These are phyloP conservation scores for Xanthoconium separans DNA, from an alignment of 1,284 basidiomycete genomes.

Conservation along the genomic window DNA sequence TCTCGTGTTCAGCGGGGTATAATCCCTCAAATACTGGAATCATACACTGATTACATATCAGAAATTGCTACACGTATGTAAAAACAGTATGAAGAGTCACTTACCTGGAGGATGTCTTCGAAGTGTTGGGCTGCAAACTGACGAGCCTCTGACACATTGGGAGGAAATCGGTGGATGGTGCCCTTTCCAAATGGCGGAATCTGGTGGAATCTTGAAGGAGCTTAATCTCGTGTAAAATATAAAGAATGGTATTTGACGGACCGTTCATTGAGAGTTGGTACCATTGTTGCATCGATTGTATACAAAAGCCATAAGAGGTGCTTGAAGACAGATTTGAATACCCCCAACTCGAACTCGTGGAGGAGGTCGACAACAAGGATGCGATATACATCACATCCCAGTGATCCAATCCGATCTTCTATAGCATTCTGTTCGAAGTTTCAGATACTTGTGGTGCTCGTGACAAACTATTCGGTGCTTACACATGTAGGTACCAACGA, in stretches of 20 bases:
- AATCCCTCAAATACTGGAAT: slow-evolving; percentile 29
- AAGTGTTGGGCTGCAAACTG: slow-evolving; percentile 5
- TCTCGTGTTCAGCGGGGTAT: slow-evolving; percentile 19
- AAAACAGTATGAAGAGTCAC: neutral
- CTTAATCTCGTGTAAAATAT: too few relatives aligned
- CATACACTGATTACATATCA: slow-evolving; percentile 12
- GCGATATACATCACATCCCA: slow-evolving; percentile 29
- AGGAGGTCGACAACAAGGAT: slow-evolving; percentile 26
- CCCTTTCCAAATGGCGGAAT: slow-evolving; percentile 1
- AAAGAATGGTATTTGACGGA: neutral
- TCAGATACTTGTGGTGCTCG: too few relatives aligned
- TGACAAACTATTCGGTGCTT: neutral
- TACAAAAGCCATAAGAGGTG: slow-evolving; percentile 8
- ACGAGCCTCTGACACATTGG: neutral
- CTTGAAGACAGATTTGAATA: slow-evolving; percentile 8
- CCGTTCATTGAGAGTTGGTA: slow-evolving; percentile 5
- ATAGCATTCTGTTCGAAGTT: slow-evolving; percentile 32
- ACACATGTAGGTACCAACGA: neutral
- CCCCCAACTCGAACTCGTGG: slow-evolving; percentile 11
- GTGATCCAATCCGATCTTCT: slow-evolving; percentile 15
- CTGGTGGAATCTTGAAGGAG: neutral
- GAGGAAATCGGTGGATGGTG: slow-evolving; percentile 1
- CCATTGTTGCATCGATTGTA: neutral
- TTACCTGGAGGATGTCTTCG: slow-evolving; percentile 13
- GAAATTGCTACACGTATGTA: neutral